Evolutionary conservation across 2,329 filamentous ascomycete species (phyloP).

Genomic region (Aureobasidium sp.): DNA sequence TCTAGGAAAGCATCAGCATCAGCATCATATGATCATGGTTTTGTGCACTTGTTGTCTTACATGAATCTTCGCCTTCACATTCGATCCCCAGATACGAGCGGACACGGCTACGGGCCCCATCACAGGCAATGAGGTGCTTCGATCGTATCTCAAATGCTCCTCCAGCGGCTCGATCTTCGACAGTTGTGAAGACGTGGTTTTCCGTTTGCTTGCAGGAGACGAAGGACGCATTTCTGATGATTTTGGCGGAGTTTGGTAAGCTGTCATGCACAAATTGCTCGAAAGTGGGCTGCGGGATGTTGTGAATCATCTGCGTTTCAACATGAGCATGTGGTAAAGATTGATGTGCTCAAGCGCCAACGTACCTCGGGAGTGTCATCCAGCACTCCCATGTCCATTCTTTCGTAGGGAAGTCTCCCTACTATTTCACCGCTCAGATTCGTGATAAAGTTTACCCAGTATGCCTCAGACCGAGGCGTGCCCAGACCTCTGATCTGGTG

Average conservation of each 20-base stretch:
- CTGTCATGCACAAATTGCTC: constrained; percentile 31
- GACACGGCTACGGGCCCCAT: constrained; percentile 32
- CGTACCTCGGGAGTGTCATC: constrained; percentile 32
- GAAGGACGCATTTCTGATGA: constrained; percentile 22
- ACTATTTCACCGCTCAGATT: constrained; percentile 33
- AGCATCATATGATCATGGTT: neutral
- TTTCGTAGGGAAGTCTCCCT: constrained; percentile 32
- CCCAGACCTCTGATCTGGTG: constrained; percentile 27
- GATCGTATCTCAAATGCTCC: constrained; percentile 31
- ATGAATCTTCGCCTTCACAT: constrained; percentile 39
- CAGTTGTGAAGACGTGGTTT: neutral
- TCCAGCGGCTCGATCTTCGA: constrained; percentile 11
- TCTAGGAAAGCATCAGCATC: neutral
- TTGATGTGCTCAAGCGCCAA: neutral
- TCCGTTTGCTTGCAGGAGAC: neutral
- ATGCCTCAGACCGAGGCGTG: constrained; percentile 29
- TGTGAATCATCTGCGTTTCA: constrained; percentile 39
- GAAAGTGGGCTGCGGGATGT: constrained; percentile 37
- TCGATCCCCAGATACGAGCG: constrained; percentile 30
- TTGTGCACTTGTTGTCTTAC: constrained; percentile 18
- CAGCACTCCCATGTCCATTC: constrained; percentile 30
- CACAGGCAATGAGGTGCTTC: constrained; percentile 32
- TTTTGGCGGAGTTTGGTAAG: constrained; percentile 27
- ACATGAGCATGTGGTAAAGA: neutral
- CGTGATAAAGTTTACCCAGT: constrained; percentile 38